A percentile compares a stretch with the other conserved stretches of the same genome.
Evolutionary conservation across 1,284 basidiomycete species (phyloP).

Genomic region (Pholiota adiposa): DNA sequence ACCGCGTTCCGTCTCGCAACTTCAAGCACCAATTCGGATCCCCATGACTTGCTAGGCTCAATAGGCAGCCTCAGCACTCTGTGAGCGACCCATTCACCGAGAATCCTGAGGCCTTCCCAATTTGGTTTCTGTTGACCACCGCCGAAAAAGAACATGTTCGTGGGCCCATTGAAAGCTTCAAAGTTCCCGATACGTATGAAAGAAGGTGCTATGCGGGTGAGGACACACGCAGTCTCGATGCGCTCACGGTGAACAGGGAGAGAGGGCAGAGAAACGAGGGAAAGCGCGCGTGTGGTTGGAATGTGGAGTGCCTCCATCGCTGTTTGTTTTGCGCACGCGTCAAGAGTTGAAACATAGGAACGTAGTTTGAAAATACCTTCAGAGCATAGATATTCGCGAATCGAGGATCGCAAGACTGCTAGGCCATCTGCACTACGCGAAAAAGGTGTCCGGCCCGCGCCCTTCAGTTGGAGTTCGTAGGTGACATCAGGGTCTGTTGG

Average conservation of each 20-base stretch:
- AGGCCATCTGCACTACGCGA: constrained; percentile 91
- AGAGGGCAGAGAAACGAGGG: constrained; percentile 78
- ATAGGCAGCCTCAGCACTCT: constrained; percentile 58
- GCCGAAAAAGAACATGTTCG: constrained; percentile 70
- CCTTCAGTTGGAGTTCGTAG: constrained; percentile 93
- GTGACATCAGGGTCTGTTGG: constrained; percentile 57
- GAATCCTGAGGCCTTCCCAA: constrained; percentile 71
- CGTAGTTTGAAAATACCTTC: constrained; percentile 60
- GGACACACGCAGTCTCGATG: constrained; percentile 80
- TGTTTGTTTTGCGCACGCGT: constrained; percentile 36
- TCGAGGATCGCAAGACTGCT: constrained; percentile 89
- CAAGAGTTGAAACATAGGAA: constrained; percentile 7
- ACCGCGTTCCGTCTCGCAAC: constrained; percentile 81
- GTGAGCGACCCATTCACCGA: constrained; percentile 76
- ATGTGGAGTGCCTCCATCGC: constrained; percentile 89
- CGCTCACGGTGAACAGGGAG: constrained; percentile 82
- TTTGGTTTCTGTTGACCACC: constrained; percentile 77
- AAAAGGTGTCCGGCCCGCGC: constrained; percentile 93
- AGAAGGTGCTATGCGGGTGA: constrained; percentile 85
- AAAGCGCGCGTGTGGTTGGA: constrained; percentile 88
- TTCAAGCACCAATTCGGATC: constrained; percentile 73
- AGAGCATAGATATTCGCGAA: constrained; percentile 89
- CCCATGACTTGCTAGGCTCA: constrained; percentile 64
- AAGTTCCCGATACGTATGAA: constrained; percentile 95
- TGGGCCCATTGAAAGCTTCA: constrained; percentile 82